phyloP scores from a whole-genome alignment of 1,284 basidiomycete genomes.

The Rhodofomes roseus region DNA sequence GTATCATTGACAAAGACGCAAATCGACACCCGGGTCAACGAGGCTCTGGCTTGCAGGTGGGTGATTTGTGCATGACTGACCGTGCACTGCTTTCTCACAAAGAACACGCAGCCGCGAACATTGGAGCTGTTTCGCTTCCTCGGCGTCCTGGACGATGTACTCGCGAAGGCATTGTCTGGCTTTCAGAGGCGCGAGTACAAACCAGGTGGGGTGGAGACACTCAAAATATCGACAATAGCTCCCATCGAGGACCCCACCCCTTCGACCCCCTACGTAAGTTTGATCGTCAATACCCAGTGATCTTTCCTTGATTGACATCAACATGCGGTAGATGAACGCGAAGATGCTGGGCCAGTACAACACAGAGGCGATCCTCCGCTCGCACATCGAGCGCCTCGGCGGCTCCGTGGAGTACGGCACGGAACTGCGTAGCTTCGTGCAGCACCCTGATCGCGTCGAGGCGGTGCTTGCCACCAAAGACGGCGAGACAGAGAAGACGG shows the following conservation, averaged over 20 bases:
- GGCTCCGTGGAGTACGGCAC: slow-evolving; percentile 25
- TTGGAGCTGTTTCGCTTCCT: slow-evolving; percentile 12
- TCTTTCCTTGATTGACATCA: neutral
- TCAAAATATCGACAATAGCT: neutral
- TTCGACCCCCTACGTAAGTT: slow-evolving; percentile 13
- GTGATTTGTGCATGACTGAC: too few relatives aligned
- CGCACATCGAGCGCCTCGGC: slow-evolving; percentile 20
- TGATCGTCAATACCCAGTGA: neutral
- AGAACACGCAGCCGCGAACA: slow-evolving; percentile 8
- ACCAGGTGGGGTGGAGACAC: slow-evolving; percentile 7
- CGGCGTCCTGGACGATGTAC: slow-evolving; percentile 11
- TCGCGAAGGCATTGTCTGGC: neutral
- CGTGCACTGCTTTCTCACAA: neutral
- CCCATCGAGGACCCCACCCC: slow-evolving; percentile 6
- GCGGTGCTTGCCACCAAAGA: slow-evolving; percentile 6
- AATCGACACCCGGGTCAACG: slow-evolving; percentile 18
- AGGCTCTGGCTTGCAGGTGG: slow-evolving; percentile 24
- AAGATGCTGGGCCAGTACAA: slow-evolving; percentile 23
- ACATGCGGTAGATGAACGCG: slow-evolving; percentile 3
- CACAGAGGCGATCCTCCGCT: slow-evolving; percentile 24
- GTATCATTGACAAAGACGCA: slow-evolving; percentile 30
- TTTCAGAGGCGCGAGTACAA: slow-evolving; percentile 6
- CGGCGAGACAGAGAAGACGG: neutral
- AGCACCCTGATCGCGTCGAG: slow-evolving; percentile 20
- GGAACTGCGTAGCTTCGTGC: slow-evolving; percentile 22